Conservation (phyloP, 129 eudicot species). For the Artemisia argyi region DNA sequence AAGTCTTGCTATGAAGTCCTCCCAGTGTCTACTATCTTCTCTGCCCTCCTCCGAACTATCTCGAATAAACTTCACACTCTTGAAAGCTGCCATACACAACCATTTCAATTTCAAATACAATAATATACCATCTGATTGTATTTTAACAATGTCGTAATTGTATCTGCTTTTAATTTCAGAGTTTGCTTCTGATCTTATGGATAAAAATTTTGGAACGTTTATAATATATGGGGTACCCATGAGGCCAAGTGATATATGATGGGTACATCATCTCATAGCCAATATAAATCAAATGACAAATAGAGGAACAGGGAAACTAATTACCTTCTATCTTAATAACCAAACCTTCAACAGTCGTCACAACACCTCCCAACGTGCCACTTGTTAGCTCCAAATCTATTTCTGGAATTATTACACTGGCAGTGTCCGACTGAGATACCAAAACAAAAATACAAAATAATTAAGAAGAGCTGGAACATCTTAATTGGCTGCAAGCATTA, state of each 20-base stretch:
- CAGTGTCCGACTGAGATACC: constrained; percentile 75
- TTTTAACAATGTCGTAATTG: constrained; percentile 10
- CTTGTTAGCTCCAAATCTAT: constrained; percentile 81
- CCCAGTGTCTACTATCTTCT: constrained; percentile 47
- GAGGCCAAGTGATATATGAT: background rate
- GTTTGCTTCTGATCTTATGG: background rate
- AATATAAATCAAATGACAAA: background rate
- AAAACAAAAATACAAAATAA: background rate
- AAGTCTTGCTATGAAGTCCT: constrained; percentile 55
- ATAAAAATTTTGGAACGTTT: background rate
- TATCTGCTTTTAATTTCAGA: constrained; percentile 11
- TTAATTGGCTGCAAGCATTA: background rate
- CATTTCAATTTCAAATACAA: background rate
- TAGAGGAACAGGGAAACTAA: constrained; percentile 13
- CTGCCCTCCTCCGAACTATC: constrained; percentile 64
- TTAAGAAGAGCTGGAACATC: constrained; percentile 5
- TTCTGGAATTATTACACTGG: constrained; percentile 80
- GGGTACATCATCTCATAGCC: too few species aligned
- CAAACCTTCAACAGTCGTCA: constrained; percentile 90
- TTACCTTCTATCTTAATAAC: constrained; percentile 83
- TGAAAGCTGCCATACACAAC: constrained; percentile 46
- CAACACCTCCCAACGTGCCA: constrained; percentile 91
- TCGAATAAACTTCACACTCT: constrained; percentile 72
- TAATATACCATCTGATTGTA: constrained; percentile 20
- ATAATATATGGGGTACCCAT: too few species aligned